Evolutionary conservation across 352 stramenopile species (phyloP).

Genomic region (Globisporangium ultimum): DNA sequence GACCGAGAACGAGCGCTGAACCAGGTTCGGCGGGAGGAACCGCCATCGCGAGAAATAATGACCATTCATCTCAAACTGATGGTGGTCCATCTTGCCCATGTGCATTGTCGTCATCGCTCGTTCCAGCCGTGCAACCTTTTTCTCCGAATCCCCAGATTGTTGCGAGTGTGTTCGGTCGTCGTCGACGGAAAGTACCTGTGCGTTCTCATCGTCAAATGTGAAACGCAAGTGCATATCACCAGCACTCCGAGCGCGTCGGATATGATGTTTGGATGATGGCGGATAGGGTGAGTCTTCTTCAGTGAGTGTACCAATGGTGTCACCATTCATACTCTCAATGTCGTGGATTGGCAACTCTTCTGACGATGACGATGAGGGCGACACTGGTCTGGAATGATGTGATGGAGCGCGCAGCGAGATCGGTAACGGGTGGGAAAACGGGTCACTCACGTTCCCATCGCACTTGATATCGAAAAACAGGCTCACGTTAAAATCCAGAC

Average conservation of each 20-base stretch:
- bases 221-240: constrained; percentile 16
- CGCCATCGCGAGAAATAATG: constrained; percentile 47
- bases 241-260: constrained; percentile 23
- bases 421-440: constrained; percentile 70
- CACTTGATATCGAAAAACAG: constrained; percentile 81
- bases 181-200: neutral
- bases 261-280: constrained; percentile 3
- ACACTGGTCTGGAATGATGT: neutral
- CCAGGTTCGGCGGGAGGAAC: constrained; percentile 63
- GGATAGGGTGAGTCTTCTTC: neutral
- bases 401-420: constrained; percentile 41
- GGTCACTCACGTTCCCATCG: constrained; percentile 46
- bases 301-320: neutral
- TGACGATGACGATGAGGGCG: constrained; percentile 7
- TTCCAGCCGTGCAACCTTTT: constrained; percentile 15
- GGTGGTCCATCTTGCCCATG: constrained; percentile 31
- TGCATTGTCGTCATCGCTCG: constrained; percentile 28
- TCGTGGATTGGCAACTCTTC: constrained; percentile 4
- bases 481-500: constrained; percentile 73
- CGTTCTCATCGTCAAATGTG: neutral
- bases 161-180: neutral
- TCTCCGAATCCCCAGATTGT: neutral
- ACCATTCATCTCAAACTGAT: constrained; percentile 23
- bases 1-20: constrained; percentile 37
- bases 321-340: neutral